phyloP scores from a whole-genome alignment of 1,139 yeast genomes.

The Candida mesenterica region DNA sequence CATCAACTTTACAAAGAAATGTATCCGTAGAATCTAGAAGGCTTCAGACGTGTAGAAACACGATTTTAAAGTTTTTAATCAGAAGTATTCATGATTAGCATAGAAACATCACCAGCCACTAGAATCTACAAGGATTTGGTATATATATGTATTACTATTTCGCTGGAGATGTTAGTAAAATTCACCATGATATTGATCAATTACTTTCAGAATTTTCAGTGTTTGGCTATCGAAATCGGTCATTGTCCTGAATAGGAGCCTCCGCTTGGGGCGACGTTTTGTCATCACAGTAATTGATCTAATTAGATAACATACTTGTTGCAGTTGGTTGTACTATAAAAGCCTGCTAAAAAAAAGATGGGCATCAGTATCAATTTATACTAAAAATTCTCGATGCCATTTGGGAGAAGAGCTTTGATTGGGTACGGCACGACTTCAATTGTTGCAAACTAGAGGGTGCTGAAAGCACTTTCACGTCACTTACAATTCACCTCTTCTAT shows the following conservation, averaged over 20 bases:
- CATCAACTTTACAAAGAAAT: too few relatives aligned
- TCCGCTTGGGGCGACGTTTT: constrained; percentile 59
- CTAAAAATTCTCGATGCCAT: too few relatives aligned
- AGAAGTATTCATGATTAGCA: constrained; percentile 51
- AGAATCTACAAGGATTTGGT: constrained; percentile 3
- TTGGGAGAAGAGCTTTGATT: too few relatives aligned
- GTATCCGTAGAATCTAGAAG: too few relatives aligned
- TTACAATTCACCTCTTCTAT: too few relatives aligned
- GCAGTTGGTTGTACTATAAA: too few relatives aligned
- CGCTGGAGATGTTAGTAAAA: too few relatives aligned
- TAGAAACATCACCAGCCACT: constrained; percentile 49
- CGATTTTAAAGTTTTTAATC: constrained; percentile 42
- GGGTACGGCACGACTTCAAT: too few relatives aligned
- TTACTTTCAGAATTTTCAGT: constrained; percentile 51
- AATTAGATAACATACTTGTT: constrained; percentile 1
- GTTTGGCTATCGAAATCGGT: constrained; percentile 58
- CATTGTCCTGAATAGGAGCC: constrained; percentile 57
- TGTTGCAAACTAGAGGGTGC: too few relatives aligned
- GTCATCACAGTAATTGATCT: constrained; percentile 37
- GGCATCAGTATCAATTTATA: constrained; percentile 4
- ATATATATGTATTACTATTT: constrained; percentile 1
- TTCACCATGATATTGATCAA: too few relatives aligned
- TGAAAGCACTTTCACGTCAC: too few relatives aligned
- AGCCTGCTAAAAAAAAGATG: constrained; percentile 2
- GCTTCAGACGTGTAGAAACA: constrained; percentile 36